Base-by-base conservation (phyloP, 148 eudicot species). In the Rhododendron molle region DNA sequence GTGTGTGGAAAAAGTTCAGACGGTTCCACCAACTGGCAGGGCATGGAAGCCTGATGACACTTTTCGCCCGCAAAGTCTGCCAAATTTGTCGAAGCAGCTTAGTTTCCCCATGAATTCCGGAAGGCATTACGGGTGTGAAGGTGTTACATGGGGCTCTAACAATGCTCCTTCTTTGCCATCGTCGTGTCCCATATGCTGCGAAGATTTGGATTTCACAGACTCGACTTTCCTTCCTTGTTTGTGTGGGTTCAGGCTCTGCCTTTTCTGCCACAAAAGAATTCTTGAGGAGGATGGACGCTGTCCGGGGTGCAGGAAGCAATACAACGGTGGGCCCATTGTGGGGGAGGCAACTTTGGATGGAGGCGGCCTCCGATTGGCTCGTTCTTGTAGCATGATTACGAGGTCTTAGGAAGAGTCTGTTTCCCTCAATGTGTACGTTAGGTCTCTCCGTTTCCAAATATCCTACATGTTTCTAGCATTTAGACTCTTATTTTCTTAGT, bases 271-370 rank as follows among this genome's bases (percentile, higher is more conserved):
- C 93, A 94, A 97, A 88, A 88, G 94, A 86, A 97, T 97, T 90
- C 90, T 92, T 81, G 99, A 97, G 89, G 96, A 91, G 86, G 94
- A 94, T 90, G 94, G 92, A 12, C 97, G 98, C 38, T 97, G 99
- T 89, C 99, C 99, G 21, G 98, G 96, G 28, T 97, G 99, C 92
- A 92, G 99, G 94, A 92, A 97, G 94, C 90, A 91, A 30, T 97
- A 97, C 90, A 88, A 90, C 38, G 47, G 76, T 71, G 92, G 86
- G 21, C 86, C 88, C 30, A 84, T 86, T 11, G 88, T 85, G 83
- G 92, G 92, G 84, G 95, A 92, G 90, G 87, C 92, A 43, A 90
- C 81, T 87, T 83, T 89, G 56, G 80, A 88, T 85, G 93, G 91
- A n/a, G 91, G 93, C 76, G 83, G 92, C 30, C 67, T 91, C 86